A percentile compares a stretch with the other conserved stretches of the same genome.
Evolutionary conservation across 768 basidiomycete genomes (phyloP).

Genomic region (Kwoniella sp.): DNA sequence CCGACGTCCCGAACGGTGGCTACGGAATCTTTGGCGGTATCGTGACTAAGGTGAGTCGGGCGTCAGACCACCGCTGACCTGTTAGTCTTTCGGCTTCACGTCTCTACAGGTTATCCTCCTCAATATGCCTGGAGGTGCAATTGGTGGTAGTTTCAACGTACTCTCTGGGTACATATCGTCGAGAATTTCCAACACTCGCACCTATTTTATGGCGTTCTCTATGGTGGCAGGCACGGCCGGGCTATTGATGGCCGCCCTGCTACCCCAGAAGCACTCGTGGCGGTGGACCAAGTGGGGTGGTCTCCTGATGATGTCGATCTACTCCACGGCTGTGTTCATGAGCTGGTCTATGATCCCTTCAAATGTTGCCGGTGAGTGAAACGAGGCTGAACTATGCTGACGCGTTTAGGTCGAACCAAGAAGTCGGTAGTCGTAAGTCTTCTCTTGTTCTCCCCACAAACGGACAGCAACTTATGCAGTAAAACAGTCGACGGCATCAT

Average conservation of each 20-base stretch:
- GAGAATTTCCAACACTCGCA: not conserved
- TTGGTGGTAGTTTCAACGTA: conserved; percentile 22
- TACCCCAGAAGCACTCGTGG: not conserved
- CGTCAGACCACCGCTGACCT: conserved; percentile 17
- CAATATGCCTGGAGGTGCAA: conserved; percentile 9
- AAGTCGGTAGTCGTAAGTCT: conserved; percentile 25
- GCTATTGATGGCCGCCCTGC: conserved; percentile 1
- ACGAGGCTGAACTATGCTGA: not conserved
- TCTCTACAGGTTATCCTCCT: conserved; percentile 20
- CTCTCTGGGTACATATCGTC: not conserved
- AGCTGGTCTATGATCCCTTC: conserved; percentile 27
- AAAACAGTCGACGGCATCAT: not conserved
- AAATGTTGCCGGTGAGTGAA: conserved; percentile 20
- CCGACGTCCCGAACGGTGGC: conserved; percentile 33
- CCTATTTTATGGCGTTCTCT: conserved; percentile 2
- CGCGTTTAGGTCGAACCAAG: conserved; percentile 18
- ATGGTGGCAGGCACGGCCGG: not conserved
- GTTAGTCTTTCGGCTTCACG: conserved; percentile 33
- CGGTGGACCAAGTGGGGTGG: conserved; percentile 5
- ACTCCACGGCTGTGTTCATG: conserved; percentile 10
- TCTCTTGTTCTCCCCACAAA: not conserved
- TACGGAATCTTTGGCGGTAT: conserved; percentile 10
- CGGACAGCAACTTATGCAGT: not conserved
- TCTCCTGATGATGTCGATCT: conserved; percentile 1
- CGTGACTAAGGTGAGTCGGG: too few species aligned